Conservation (phyloP, 108 stramenopile species). For the Cyclostephanos invisitatus region DNA sequence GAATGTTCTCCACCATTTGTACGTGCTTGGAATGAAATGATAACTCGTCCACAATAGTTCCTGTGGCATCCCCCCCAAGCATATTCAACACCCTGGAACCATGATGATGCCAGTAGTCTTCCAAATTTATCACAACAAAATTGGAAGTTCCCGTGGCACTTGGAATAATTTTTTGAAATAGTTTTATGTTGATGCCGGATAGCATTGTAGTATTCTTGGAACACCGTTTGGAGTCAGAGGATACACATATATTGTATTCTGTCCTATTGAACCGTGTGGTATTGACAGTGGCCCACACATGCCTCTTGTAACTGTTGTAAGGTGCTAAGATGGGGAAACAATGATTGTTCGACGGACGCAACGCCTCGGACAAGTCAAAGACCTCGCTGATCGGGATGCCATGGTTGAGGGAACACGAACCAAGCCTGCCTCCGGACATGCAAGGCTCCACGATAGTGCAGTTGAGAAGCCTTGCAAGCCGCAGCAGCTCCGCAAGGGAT, state of each 20-base stretch:
- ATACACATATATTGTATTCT: neutral
- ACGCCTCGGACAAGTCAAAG: neutral
- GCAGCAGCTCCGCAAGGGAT: slow-evolving; percentile 11
- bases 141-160: no score
- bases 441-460: slow-evolving; percentile 28
- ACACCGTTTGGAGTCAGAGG: no score
- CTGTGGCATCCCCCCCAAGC: neutral
- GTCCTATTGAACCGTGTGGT: no score
- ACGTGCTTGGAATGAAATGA: slow-evolving; percentile 7
- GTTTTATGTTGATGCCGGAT: no score
- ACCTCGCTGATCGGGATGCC: neutral
- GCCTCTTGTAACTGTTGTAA: neutral
- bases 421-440: slow-evolving; percentile 14
- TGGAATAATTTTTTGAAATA: no score
- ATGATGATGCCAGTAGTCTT: slow-evolving; percentile 1
- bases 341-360: neutral
- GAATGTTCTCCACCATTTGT: slow-evolving; percentile 8
- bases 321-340: neutral
- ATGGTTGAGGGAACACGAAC: slow-evolving; percentile 1
- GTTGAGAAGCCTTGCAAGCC: neutral
- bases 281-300: neutral
- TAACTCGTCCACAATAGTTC: neutral
- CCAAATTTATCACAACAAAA: no score
- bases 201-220: no score
- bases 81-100: neutral